phyloP scores from a whole-genome alignment of 306 rosid genomes.

The Luffa aegyptiaca region DNA sequence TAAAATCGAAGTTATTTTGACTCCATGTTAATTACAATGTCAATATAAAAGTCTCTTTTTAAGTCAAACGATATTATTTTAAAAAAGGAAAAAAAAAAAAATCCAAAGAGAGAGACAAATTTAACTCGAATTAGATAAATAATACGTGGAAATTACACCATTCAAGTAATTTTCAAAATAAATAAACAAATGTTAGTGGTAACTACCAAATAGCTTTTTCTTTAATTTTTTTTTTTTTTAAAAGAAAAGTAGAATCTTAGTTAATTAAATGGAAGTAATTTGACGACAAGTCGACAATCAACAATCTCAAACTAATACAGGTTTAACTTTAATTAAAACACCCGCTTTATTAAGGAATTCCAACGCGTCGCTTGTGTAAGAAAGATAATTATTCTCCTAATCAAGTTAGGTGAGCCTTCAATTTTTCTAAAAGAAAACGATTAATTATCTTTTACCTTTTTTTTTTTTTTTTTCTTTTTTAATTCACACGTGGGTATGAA shows the following conservation, averaged over 20 bases:
- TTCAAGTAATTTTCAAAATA: neutral
- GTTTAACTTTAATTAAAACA: neutral
- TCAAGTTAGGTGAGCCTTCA: neutral
- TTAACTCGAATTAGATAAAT: neutral
- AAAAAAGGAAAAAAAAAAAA: neutral
- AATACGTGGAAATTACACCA: neutral
- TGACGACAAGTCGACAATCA: neutral
- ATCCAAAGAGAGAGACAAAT: no score
- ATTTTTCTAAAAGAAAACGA: neutral
- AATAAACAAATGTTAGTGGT: neutral
- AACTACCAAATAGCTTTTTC: neutral
- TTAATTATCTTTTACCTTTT: neutral
- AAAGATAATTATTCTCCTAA: neutral
- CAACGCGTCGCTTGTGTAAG: neutral
- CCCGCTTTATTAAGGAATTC: neutral
- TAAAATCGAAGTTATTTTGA: neutral
- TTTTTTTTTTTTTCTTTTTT: neutral
- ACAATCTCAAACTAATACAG: neutral
- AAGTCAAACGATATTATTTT: neutral
- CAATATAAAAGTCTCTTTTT: neutral
- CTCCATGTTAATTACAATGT: neutral
- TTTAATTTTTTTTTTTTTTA: neutral
- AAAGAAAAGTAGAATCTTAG: neutral
- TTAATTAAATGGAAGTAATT: neutral
- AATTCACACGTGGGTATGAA: neutral